Base-by-base conservation (phyloP, 352 stramenopile species). In the Phytophthora pini region DNA sequence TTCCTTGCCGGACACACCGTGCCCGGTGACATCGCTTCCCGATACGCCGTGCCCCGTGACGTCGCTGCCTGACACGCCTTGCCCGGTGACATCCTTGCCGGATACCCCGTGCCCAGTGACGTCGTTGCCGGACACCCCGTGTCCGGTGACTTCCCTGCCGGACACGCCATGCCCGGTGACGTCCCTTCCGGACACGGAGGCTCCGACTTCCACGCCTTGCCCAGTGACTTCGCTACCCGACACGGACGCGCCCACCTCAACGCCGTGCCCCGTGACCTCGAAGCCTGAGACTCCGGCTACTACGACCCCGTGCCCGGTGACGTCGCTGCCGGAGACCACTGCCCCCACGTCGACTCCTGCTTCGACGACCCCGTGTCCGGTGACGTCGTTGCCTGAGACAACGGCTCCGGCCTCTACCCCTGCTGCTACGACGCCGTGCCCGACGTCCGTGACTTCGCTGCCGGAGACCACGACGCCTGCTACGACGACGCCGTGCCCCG, bases 401-500 rank as follows among this genome's bases (percentile, higher is more conserved):
- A 39, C 34, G 11, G 43, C 56, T 39, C 56, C 57, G 5, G 12
- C 52, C 2, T 12, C 27, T 15, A 52, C 53, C 1, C 29, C 53
- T n/a, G 40, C 53, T 15, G 6, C 38, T 4, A 65, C 57, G 10
- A 72, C 63, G 2, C 56, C 63, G 8, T 71, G 63, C 36, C 64
- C 64, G 51, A 67, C 64, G 2, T 67, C 64, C 0, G 65, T 61
- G 56, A 65, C 60, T 9, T 56, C 60, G 51, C 60, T 68, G 1
- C 60, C 60, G 50, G 61, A 68, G 61, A 64, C 54, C 11, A 50
- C 52, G 59, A 65, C 61, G 26, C 51, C 65, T 12, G 44, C 66
- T 31, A 56, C 70, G 0, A 69, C 70, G 36, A 79, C 71, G 26
- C 71, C 71, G 38, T 79, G 71, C 58, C 71, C 71, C n/a, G 29